Conservation (phyloP, 2,329 filamentous ascomycete genomes). For the Cercospora citrullina region DNA sequence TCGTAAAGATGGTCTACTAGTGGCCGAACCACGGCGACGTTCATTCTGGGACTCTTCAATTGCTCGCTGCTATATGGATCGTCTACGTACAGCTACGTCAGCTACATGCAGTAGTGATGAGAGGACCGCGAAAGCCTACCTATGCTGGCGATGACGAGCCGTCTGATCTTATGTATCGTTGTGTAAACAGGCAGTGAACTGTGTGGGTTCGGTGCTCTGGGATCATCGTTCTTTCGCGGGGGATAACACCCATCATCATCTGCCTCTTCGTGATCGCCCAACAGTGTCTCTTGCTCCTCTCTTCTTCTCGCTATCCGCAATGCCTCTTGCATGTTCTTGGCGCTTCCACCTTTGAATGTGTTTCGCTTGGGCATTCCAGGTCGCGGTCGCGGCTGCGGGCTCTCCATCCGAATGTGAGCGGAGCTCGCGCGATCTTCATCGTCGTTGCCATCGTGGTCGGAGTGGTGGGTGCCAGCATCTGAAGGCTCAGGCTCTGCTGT, state of each 20-base stretch:
- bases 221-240: conserved; percentile 40
- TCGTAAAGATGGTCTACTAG: conserved; percentile 82
- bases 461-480: not conserved
- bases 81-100: conserved; percentile 43
- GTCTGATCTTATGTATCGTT: conserved; percentile 64
- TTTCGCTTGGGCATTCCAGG: conserved; percentile 34
- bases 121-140: conserved; percentile 33
- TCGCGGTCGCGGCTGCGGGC: conserved; percentile 29
- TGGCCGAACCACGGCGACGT: conserved; percentile 74
- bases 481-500: conserved; percentile 13
- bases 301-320: conserved; percentile 44
- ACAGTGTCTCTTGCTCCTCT: conserved; percentile 52
- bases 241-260: conserved; percentile 50
- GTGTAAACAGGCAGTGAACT: conserved; percentile 70
- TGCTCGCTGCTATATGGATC: conserved; percentile 72
- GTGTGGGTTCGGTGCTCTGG: conserved; percentile 56
- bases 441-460: conserved; percentile 9
- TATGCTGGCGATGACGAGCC: conserved; percentile 50
- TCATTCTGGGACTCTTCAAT: conserved; percentile 77
- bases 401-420: conserved; percentile 32
- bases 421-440: conserved; percentile 21
- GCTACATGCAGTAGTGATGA: not conserved
- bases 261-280: conserved; percentile 48
- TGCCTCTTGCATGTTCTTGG: conserved; percentile 42
- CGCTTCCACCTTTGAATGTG: conserved; percentile 34